Evolutionary conservation across 2,329 filamentous ascomycete species (phyloP).

Genomic region (Aaosphaeria pasadenensis): DNA sequence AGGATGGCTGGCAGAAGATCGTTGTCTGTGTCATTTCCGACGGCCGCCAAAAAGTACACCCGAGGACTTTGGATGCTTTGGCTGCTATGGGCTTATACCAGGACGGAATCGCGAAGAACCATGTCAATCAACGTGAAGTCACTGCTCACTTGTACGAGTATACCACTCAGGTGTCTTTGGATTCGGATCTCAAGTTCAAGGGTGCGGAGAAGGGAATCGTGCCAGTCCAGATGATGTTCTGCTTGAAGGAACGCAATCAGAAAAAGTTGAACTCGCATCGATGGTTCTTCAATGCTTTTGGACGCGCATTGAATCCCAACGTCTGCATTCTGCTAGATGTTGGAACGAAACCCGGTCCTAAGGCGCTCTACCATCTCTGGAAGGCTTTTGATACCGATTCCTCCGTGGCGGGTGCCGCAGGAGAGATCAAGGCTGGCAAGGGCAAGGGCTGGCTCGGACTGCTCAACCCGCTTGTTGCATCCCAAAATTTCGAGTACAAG

Average conservation of each 20-base stretch:
- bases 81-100: conserved; percentile 98
- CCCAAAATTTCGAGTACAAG: conserved; percentile 99
- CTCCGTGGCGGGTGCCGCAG: conserved; percentile 92
- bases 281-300: conserved; percentile 99
- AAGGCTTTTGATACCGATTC: conserved; percentile 98
- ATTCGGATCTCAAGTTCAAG: conserved; percentile 96
- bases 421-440: conserved; percentile 97
- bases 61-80: conserved; percentile 86
- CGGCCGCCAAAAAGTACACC: conserved; percentile 89
- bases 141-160: conserved; percentile 98
- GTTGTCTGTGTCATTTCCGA: conserved; percentile 97
- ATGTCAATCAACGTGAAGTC: conserved; percentile 93
- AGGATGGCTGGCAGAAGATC: conserved; percentile 97
- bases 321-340: conserved; percentile 97
- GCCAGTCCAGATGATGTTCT: conserved; percentile 97
- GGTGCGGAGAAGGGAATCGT: conserved; percentile 98
- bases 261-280: conserved; percentile 98
- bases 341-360: conserved; percentile 84
- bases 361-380: conserved; percentile 96
- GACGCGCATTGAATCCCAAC: conserved; percentile 86
- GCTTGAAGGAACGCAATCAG: conserved; percentile 94
- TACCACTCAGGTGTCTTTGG: conserved; percentile 94
- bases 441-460: conserved; percentile 79
- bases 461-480: conserved; percentile 90
- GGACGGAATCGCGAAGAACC: conserved; percentile 97